These are phyloP conservation scores for Phytophthora ramorum DNA, from an alignment of 352 stramenopile species.

Conservation along the genomic window DNA sequence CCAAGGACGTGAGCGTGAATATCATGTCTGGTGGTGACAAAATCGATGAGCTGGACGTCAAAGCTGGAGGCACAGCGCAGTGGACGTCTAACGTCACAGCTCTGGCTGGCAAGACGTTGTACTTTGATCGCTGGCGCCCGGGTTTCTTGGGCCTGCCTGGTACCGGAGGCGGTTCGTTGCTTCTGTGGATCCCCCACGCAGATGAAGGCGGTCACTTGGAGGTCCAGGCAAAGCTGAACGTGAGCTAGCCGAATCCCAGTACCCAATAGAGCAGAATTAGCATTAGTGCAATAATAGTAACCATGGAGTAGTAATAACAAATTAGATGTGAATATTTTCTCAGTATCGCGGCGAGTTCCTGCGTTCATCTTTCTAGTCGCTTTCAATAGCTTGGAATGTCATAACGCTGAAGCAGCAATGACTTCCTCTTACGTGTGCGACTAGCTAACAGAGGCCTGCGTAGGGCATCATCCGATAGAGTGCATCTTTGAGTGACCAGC, in stretches of 20 bases:
- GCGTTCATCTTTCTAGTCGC: not conserved
- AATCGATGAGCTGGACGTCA: not conserved
- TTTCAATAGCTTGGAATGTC: not conserved
- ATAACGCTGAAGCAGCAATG: not conserved
- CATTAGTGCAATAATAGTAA: not conserved
- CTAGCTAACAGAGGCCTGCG: too few species aligned
- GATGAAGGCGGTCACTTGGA: not conserved
- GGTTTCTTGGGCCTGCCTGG: too few species aligned
- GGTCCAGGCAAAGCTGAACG: not conserved
- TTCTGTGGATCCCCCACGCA: not conserved
- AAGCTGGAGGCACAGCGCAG: not conserved
- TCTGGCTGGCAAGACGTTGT: not conserved
- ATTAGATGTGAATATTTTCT: not conserved
- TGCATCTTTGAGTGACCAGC: too few species aligned
- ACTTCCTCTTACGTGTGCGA: too few species aligned
- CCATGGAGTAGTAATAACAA: not conserved
- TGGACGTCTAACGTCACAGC: not conserved
- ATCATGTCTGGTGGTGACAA: not conserved
- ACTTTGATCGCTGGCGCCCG: too few species aligned
- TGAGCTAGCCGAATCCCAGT: not conserved
- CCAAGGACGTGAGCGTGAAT: not conserved
- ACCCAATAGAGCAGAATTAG: not conserved
- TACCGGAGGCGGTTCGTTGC: not conserved
- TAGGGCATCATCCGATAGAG: too few species aligned
- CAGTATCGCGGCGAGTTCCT: not conserved